Evolutionary conservation across 2,329 filamentous ascomycete genomes (phyloP).

Genomic region (Grosmannia serpens): DNA sequence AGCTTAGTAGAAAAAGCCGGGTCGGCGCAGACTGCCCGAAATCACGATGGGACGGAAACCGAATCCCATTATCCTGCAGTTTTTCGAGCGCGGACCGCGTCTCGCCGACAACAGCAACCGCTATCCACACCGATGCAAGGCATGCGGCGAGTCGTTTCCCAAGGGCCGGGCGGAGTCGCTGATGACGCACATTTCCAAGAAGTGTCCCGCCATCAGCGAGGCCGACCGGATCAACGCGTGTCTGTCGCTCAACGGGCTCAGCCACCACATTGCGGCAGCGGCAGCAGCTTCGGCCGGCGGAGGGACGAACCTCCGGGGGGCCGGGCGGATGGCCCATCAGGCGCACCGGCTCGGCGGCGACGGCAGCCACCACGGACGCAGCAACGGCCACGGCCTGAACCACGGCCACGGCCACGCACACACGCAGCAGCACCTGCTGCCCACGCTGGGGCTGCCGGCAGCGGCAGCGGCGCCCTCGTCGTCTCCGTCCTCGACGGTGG

Average conservation of each 20-base stretch:
- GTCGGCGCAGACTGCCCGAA: neutral
- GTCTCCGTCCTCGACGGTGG: constrained; percentile 13
- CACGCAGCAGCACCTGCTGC: constrained; percentile 10
- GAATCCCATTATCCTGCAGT: constrained; percentile 74
- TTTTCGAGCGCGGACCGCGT: constrained; percentile 79
- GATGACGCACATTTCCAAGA: constrained; percentile 71
- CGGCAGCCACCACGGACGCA: neutral
- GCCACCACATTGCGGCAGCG: constrained; percentile 18
- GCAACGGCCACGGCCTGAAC: neutral
- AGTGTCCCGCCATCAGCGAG: constrained; percentile 68
- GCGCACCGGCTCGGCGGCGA: neutral
- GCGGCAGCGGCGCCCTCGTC: neutral
- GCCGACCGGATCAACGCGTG: constrained; percentile 66
- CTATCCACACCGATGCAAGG: constrained; percentile 83
- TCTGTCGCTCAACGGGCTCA: constrained; percentile 60
- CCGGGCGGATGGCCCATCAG: neutral
- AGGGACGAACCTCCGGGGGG: neutral
- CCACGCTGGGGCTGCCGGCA: constrained; percentile 6
- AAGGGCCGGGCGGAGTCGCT: constrained; percentile 81
- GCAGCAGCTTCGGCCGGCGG: constrained; percentile 12
- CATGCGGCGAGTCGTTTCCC: constrained; percentile 78
- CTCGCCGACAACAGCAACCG: constrained; percentile 82
- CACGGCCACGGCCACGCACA: constrained; percentile 1
- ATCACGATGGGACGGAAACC: constrained; percentile 66
- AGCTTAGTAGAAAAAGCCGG: neutral